Base-by-base conservation (phyloP, 768 basidiomycete species). In the Glaciozyma martinii region DNA sequence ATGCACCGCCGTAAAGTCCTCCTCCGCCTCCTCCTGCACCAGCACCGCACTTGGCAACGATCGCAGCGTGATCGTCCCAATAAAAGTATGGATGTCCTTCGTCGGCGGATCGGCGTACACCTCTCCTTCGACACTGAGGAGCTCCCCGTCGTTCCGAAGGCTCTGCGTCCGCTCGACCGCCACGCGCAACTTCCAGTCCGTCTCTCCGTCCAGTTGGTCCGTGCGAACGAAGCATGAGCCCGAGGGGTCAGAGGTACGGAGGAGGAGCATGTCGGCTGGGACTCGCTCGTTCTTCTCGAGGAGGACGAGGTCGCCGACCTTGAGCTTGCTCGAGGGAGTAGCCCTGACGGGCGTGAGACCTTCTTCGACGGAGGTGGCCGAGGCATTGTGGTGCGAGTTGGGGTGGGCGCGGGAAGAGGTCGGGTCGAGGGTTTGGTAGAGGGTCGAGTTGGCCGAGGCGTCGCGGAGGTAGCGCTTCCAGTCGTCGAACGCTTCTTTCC, bases 401-500 rank as follows among this genome's bases (percentile, higher is more conserved):
- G 21, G 56, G 23, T 50, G 63, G 54, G 43, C 73, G 67, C 23
- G 71, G 59, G 37, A 74, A 61, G 40, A 68, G 56, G 60, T 59
- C 6, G 82, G 82, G 61, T 86, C 83, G n/a, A 97, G 81, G 60
- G 89, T 81, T 61, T 88, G 82, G 76, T 97, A 98, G 70, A 86
- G 86, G 65, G 89, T 86, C 0, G 92, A 95, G 75, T 99, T 99
- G 62, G 95, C 92, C 76, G 97, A 91, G 49, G 84, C 82, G 77
- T 98, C 95, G 56, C 95, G 86, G 13, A 86, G 83, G 73, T 93
- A 82, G 30, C 94, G 89, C 73, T 90, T 88, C 80, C 95, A 97
- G 79, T 99, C 94, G 75, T 99, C 95, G 74, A 91, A 94, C 3
- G 95, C 95, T 77, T 99, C 95, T 76, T 99, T 99, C 27, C 94